Conservation (phyloP, 768 basidiomycete species). For the Russula virescens region DNA sequence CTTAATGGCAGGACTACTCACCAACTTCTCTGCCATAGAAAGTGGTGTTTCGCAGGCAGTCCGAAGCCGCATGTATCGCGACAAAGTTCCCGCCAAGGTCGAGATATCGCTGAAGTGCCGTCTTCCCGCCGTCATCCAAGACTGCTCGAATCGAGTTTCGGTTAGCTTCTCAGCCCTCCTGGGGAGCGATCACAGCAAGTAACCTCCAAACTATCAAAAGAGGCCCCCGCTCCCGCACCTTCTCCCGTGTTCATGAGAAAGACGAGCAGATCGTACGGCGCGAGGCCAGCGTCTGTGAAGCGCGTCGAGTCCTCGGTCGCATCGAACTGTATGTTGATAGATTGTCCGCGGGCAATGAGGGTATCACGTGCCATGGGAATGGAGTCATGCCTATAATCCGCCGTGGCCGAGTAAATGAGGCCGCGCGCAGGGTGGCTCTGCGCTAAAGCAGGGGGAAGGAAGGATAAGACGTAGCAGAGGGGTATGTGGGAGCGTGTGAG, state of each 20-base stretch:
- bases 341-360: slow-evolving; percentile 29
- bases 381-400: slow-evolving; percentile 44
- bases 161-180: neutral
- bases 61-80: slow-evolving; percentile 43
- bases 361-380: slow-evolving; percentile 45
- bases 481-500: neutral
- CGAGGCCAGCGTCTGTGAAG: slow-evolving; percentile 39
- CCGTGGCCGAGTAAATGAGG: slow-evolving; percentile 38
- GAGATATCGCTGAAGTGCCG: slow-evolving; percentile 40
- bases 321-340: slow-evolving; percentile 37
- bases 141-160: slow-evolving; percentile 29
- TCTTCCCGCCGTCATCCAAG: slow-evolving; percentile 36
- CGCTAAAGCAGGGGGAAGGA: neutral
- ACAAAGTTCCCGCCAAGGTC: slow-evolving; percentile 43
- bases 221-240: slow-evolving; percentile 30
- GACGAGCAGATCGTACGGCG: slow-evolving; percentile 39
- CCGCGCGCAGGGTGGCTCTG: slow-evolving; percentile 17
- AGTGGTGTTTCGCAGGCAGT: slow-evolving; percentile 36
- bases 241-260: slow-evolving; percentile 44
- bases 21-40: slow-evolving; percentile 40
- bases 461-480: neutral
- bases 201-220: too few relatives aligned
- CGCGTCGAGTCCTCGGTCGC: slow-evolving; percentile 39
- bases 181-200: neutral
- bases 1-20: slow-evolving; percentile 20